These are phyloP conservation scores for Bauhinia variegata DNA, from an alignment of 306 rosid genomes.

Conservation along the genomic window DNA sequence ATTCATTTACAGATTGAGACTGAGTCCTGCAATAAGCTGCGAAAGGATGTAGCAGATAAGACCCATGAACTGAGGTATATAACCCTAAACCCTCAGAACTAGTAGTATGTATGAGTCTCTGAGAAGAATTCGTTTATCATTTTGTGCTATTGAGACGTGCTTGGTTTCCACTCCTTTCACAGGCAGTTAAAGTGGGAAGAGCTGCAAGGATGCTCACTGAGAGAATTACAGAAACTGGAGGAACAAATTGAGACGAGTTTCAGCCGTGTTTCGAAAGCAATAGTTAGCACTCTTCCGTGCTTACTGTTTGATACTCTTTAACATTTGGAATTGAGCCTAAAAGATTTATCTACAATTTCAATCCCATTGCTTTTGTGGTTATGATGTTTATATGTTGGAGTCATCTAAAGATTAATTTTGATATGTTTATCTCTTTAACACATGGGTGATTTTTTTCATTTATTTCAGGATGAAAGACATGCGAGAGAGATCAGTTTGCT, in stretches of 20 bases:
- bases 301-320: neutral
- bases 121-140: no score
- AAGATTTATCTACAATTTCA: no score
- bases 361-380: no score
- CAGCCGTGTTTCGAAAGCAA: conserved; percentile 14
- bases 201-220: neutral
- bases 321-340: no score
- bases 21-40: neutral
- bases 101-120: no score
- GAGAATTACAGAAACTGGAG: conserved; percentile 27
- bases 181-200: conserved; percentile 27
- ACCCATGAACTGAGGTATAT: conserved; percentile 30
- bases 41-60: conserved; percentile 1
- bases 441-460: neutral
- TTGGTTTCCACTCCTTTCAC: neutral
- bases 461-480: conserved; percentile 25
- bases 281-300: neutral
- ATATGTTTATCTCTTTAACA: neutral
- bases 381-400: no score
- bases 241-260: neutral
- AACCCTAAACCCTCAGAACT: no score
- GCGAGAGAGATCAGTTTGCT: neutral
- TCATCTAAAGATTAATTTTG: no score
- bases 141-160: neutral
- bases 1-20: neutral